phyloP scores from a whole-genome alignment of 2,329 filamentous ascomycete genomes.

The Tolypocladium cylindrosporum region DNA sequence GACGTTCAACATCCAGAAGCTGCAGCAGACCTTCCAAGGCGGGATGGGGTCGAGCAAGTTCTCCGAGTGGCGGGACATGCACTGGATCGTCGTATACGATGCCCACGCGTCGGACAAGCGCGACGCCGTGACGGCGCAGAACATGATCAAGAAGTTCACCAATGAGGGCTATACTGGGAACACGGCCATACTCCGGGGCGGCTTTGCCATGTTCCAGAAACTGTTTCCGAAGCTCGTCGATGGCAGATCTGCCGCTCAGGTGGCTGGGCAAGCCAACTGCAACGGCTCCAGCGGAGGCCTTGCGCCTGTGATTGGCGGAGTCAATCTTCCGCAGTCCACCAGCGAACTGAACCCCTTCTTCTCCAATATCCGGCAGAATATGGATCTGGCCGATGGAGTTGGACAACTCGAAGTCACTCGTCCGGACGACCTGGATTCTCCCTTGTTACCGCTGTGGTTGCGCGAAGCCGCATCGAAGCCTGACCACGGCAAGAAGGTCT shows the following conservation, averaged over 20 bases:
- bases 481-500: slow-evolving; percentile 71
- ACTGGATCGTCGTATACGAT: slow-evolving; percentile 82
- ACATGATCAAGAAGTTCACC: slow-evolving; percentile 88
- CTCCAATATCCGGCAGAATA: slow-evolving; percentile 90
- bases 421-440: slow-evolving; percentile 33
- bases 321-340: slow-evolving; percentile 62
- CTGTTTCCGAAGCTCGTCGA: slow-evolving; percentile 59
- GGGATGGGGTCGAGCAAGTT: slow-evolving; percentile 63
- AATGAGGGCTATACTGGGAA: slow-evolving; percentile 71
- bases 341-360: slow-evolving; percentile 82
- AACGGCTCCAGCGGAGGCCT: slow-evolving; percentile 31
- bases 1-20: slow-evolving; percentile 80
- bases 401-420: slow-evolving; percentile 60
- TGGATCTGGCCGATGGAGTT: slow-evolving; percentile 87
- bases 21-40: slow-evolving; percentile 76
- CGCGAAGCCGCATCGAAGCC: slow-evolving; percentile 52
- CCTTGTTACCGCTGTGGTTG: slow-evolving; percentile 67
- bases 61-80: slow-evolving; percentile 62
- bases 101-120: slow-evolving; percentile 64
- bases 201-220: slow-evolving; percentile 64
- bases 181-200: slow-evolving; percentile 68
- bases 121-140: slow-evolving; percentile 70
- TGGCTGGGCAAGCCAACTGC: slow-evolving; percentile 2
- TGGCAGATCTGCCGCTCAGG: slow-evolving; percentile 24
- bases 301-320: slow-evolving; percentile 75